Evolutionary conservation across 2,329 filamentous ascomycete genomes (phyloP), one percentile per base, ranked within the genome.

Genomic region (Epichloe brachyelytri): DNA sequence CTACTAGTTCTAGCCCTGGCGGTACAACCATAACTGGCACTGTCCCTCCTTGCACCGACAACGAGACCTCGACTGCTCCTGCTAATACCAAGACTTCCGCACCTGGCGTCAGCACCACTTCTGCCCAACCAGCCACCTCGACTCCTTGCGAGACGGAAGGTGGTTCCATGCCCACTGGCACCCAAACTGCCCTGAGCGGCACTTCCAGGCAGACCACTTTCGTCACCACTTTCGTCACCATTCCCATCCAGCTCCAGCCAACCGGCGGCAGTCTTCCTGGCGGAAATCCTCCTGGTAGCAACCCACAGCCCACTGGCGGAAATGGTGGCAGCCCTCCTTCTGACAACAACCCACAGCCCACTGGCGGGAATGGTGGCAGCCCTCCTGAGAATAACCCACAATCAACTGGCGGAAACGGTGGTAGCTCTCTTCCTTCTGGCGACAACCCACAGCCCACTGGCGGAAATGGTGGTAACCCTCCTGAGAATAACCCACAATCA

Each of bases 191-290:
- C 36, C 26, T 30, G 3, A 6, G 5, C 4, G 33, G 17, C 19
- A n/a, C 33, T 33, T 26, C 20, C 20, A n/a, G n/a, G n/a, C 44
- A 26, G n/a, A 12, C 33, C 2, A 20, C 33, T 22, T 30, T 14
- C 15, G 36, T 5, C 20, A 50, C 38, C 37, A 48, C 50, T 8
- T 49, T 52, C 20, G 20, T 52, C 3, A 49, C 46, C 40, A 34
- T 45, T 10, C 46, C 46, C 33, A 15, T 46, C n/a, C 43, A 51
- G 49, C 41, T 26, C 3, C 44, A 47, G 44, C 41, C 46, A n/a
- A 43, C 34, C 34, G 36, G 43, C 11, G 43, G 49, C 22, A 46
- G 15, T 26, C 6, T 26, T 26, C 2, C 22, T 26, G 22, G 22
- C 22, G 22, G 7, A 8, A 26, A 8, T 26, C 43, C 43, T 26